These are phyloP conservation scores for Rehmannia glutinosa DNA, from an alignment of 257 asterid genomes.

Conservation along the genomic window DNA sequence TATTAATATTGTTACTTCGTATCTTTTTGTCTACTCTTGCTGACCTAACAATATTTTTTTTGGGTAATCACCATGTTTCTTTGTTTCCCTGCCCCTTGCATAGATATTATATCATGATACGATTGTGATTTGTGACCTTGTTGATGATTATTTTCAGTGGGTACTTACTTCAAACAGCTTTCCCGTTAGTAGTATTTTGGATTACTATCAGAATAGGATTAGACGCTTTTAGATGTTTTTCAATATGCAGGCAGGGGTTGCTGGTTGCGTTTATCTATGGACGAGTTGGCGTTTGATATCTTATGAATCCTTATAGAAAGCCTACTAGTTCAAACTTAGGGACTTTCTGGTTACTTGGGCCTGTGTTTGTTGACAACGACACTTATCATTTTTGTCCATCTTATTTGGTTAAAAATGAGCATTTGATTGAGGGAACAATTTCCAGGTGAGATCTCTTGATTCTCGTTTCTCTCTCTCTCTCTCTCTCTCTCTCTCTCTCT, in stretches of 20 bases:
- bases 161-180: too few species aligned
- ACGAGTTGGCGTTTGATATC: conserved; percentile 32
- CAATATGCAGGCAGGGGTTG: conserved; percentile 32
- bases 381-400: conserved; percentile 16
- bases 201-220: conserved; percentile 29
- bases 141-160: too few species aligned
- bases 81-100: too few species aligned
- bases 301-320: conserved; percentile 24
- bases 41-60: too few species aligned
- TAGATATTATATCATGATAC: too few species aligned
- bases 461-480: background rate
- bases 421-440: conserved; percentile 17
- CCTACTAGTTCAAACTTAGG: conserved; percentile 33
- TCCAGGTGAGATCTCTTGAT: conserved; percentile 35
- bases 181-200: too few species aligned
- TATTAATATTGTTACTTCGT: too few species aligned
- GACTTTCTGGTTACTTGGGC: conserved; percentile 28
- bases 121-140: too few species aligned
- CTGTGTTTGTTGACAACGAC: too few species aligned
- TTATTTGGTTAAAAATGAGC: conserved; percentile 21
- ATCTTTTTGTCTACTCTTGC: too few species aligned
- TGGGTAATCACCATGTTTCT: too few species aligned
- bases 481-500: background rate
- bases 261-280: too few species aligned
- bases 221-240: conserved; percentile 23